These are phyloP conservation scores for Neofusicoccum kwambonambiense DNA, from an alignment of 2,329 filamentous ascomycete genomes.

Conservation along the genomic window DNA sequence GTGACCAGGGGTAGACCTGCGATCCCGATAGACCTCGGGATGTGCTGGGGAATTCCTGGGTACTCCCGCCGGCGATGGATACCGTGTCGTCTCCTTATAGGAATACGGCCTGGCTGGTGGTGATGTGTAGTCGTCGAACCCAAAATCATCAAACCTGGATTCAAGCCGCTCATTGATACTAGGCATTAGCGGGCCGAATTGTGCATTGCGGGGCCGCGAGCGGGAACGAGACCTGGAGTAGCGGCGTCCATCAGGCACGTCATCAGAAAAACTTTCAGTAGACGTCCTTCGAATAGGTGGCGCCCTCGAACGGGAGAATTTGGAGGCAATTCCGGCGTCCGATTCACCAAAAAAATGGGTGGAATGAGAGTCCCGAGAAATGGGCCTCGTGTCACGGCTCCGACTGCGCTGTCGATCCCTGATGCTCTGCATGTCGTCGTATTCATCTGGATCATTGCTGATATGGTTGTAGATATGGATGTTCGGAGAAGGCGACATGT, in stretches of 20 bases:
- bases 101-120: too few species aligned
- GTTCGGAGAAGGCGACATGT: neutral
- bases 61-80: too few species aligned
- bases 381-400: neutral
- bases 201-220: neutral
- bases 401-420: neutral
- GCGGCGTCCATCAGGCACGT: neutral
- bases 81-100: too few species aligned
- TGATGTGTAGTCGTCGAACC: too few species aligned
- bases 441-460: neutral
- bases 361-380: neutral
- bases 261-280: neutral
- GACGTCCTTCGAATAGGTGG: neutral
- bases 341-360: too few species aligned
- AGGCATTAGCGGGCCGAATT: neutral
- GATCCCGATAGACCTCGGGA: too few species aligned
- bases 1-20: too few species aligned
- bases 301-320: too few species aligned
- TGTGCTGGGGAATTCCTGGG: too few species aligned
- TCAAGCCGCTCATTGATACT: neutral
- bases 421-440: neutral
- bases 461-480: neutral
- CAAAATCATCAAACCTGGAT: neutral
- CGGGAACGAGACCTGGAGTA: neutral
- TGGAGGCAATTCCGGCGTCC: neutral